phyloP scores from a whole-genome alignment of 345 rosid genomes.

The Leavenworthia alabamica region DNA sequence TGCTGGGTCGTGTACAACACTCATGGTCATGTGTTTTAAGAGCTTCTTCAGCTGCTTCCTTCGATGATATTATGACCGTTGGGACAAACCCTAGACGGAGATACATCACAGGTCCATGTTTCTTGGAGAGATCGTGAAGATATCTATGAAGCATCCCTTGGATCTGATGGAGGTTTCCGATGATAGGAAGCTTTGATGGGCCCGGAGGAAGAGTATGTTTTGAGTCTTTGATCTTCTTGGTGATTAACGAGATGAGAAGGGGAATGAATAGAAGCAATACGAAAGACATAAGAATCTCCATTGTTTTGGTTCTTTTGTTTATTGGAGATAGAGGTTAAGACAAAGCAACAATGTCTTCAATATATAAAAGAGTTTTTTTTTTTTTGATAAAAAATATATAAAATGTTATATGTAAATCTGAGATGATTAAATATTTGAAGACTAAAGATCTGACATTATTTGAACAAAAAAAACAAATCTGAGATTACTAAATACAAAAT shows the following conservation, averaged over 20 bases:
- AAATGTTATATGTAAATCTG: neutral
- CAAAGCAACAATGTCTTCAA: neutral
- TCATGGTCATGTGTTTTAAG: conserved; percentile 30
- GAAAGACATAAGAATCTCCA: neutral
- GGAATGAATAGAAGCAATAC: conserved; percentile 1
- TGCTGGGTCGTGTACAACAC: conserved; percentile 30
- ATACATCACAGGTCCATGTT: conserved; percentile 28
- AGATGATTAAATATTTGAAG: neutral
- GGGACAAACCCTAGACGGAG: conserved; percentile 24
- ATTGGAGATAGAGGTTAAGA: neutral
- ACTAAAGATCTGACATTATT: neutral
- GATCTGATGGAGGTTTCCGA: conserved; percentile 26
- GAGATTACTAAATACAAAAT: neutral
- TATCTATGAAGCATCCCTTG: conserved; percentile 17
- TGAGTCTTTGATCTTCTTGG: neutral
- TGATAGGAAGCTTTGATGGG: conserved; percentile 13
- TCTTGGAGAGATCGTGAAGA: conserved; percentile 25
- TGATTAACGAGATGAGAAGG: neutral
- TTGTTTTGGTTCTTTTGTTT: neutral
- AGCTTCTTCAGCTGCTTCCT: conserved; percentile 29
- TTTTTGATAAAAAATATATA: neutral
- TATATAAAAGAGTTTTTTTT: neutral
- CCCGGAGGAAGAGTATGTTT: conserved; percentile 18
- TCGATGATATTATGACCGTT: conserved; percentile 17
- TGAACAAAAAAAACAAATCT: neutral